Conservation (phyloP, 225 moss, liverwort and hornwort genomes). For the Marchantia polymorpha region DNA sequence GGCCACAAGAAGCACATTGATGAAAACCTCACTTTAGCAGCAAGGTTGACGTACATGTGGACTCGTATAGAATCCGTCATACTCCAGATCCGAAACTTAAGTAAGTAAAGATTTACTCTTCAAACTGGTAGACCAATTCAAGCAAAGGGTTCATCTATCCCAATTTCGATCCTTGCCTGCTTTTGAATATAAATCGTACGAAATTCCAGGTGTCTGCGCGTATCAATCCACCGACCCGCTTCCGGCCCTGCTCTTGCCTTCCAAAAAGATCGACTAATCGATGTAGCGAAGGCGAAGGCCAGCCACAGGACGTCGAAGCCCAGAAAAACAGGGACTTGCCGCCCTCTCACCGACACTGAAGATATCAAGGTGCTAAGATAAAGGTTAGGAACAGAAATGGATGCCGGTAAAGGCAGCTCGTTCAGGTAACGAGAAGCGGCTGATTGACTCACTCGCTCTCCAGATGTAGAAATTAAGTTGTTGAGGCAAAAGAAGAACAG, state of each 20-base stretch:
- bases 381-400: background rate
- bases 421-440: background rate
- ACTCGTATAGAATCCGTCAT: background rate
- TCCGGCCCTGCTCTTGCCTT: constrained; percentile 4
- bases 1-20: background rate
- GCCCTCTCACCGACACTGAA: background rate
- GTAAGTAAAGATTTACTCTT: background rate
- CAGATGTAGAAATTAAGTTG: background rate
- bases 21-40: background rate
- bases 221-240: background rate
- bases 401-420: background rate
- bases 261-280: background rate
- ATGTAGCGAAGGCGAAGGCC: background rate
- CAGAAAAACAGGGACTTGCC: background rate
- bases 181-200: background rate
- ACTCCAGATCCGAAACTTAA: background rate
- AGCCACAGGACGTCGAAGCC: background rate
- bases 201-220: background rate
- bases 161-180: background rate
- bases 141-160: too few relatives aligned
- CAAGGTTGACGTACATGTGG: background rate
- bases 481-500: background rate
- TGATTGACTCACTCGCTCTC: background rate
- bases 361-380: background rate
- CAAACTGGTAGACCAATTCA: too few relatives aligned